These are phyloP conservation scores for Collybiopsis confluens DNA, from an alignment of 768 basidiomycete species.

Conservation along the genomic window DNA sequence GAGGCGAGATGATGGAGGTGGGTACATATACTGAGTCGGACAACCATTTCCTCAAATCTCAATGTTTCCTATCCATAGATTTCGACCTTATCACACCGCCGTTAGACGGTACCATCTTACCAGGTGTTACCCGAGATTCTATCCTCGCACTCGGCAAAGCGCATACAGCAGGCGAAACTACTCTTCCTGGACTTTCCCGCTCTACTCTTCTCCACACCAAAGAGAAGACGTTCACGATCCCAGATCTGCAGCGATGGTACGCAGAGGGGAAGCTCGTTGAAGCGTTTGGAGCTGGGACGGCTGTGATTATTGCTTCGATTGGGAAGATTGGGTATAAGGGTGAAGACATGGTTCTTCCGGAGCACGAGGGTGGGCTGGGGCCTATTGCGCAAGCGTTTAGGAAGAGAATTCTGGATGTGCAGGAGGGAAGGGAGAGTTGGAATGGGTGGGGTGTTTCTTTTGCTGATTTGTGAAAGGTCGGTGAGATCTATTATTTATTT, in stretches of 20 bases:
- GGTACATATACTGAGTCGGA: constrained; percentile 15
- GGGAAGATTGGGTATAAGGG: constrained; percentile 53
- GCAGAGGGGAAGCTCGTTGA: constrained; percentile 60
- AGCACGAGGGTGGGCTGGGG: constrained; percentile 40
- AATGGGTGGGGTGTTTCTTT: constrained; percentile 62
- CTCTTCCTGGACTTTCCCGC: constrained; percentile 39
- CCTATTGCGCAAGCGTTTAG: constrained; percentile 65
- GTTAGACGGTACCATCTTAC: constrained; percentile 82
- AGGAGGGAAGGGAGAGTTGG: constrained; percentile 61
- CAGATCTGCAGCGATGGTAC: constrained; percentile 44
- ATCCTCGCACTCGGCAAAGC: constrained; percentile 60
- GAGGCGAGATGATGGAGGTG: constrained; percentile 53
- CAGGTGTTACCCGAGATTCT: constrained; percentile 81
- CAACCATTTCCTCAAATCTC: background rate
- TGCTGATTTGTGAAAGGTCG: too few species aligned
- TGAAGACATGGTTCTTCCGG: constrained; percentile 40
- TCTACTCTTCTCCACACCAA: constrained; percentile 35
- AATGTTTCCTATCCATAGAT: constrained; percentile 32
- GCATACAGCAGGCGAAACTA: constrained; percentile 45
- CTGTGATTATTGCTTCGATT: constrained; percentile 63
- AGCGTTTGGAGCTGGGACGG: constrained; percentile 76
- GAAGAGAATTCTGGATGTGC: constrained; percentile 62
- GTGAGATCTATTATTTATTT: too few species aligned
- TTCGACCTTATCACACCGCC: constrained; percentile 79
- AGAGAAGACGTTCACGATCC: constrained; percentile 61